Evolutionary conservation across 345 rosid genomes (phyloP).

Genomic region (Carallia brachiata): DNA sequence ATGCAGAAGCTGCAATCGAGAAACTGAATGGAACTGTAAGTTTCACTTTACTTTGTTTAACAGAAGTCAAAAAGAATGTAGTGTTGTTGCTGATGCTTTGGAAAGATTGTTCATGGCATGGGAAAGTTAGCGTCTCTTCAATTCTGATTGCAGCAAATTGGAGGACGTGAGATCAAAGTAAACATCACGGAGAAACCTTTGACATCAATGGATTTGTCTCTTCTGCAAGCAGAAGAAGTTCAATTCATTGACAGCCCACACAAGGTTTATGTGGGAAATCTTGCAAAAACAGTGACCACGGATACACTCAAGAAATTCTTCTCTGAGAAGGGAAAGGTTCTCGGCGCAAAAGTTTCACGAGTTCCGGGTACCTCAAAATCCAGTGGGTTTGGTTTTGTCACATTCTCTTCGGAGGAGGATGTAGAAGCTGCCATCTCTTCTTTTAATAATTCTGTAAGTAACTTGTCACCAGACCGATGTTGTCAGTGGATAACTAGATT

Average conservation of each 20-base stretch:
- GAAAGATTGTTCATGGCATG: neutral
- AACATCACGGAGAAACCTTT: slow-evolving; percentile 82
- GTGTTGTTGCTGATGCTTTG: neutral
- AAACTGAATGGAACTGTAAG: slow-evolving; percentile 81
- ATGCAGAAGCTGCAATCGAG: slow-evolving; percentile 74
- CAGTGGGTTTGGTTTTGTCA: slow-evolving; percentile 74
- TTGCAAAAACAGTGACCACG: slow-evolving; percentile 73
- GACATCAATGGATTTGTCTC: slow-evolving; percentile 40
- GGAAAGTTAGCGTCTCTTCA: neutral
- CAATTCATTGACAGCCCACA: slow-evolving; percentile 63
- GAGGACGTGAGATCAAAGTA: slow-evolving; percentile 80
- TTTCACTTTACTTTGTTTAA: neutral
- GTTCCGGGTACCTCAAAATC: slow-evolving; percentile 88
- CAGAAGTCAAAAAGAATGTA: neutral
- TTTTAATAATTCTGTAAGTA: slow-evolving; percentile 72
- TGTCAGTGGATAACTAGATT: neutral
- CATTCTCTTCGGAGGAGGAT: slow-evolving; percentile 80
- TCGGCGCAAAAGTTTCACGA: slow-evolving; percentile 78
- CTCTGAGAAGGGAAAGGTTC: slow-evolving; percentile 70
- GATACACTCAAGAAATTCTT: slow-evolving; percentile 58
- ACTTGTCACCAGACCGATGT: slow-evolving; percentile 1
- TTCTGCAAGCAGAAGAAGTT: slow-evolving; percentile 63
- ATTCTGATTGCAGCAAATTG: slow-evolving; percentile 50
- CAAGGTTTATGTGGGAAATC: slow-evolving; percentile 86
- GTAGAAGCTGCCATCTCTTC: slow-evolving; percentile 70